Evolutionary conservation across 1,284 basidiomycete species (phyloP).

Genomic region (Ustilago crameri): DNA sequence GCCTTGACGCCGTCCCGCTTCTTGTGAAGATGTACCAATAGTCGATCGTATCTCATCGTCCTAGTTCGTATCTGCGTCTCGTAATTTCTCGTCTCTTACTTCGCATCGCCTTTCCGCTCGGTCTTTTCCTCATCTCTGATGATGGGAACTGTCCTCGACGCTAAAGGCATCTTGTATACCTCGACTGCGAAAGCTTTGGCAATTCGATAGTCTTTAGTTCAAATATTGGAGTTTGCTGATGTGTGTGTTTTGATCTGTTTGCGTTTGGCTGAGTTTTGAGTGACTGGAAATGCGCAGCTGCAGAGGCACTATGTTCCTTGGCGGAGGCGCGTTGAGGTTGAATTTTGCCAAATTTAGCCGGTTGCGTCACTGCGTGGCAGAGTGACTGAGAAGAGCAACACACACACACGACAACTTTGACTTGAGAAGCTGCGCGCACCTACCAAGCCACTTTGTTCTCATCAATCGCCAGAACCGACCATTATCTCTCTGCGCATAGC

Average conservation of each 20-base stretch:
- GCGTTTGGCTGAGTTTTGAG: slow-evolving; percentile 1
- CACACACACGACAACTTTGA: too few relatives aligned
- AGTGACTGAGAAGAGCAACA: too few relatives aligned
- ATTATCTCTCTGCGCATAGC: neutral
- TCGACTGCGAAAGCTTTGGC: slow-evolving; percentile 23
- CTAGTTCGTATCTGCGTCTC: slow-evolving; percentile 11
- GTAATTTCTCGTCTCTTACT: slow-evolving; percentile 20
- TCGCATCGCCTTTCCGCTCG: slow-evolving; percentile 36
- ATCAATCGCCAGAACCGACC: neutral
- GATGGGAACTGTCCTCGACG: slow-evolving; percentile 15
- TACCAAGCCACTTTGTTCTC: neutral
- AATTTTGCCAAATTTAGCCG: too few relatives aligned
- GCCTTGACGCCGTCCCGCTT: slow-evolving; percentile 5
- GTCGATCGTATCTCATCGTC: slow-evolving; percentile 27
- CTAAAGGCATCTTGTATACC: slow-evolving; percentile 43
- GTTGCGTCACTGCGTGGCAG: too few relatives aligned
- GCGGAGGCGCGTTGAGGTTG: neutral
- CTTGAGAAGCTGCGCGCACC: too few relatives aligned
- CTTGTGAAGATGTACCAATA: slow-evolving; percentile 45
- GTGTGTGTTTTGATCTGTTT: neutral
- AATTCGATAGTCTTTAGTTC: slow-evolving; percentile 29
- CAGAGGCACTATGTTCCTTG: neutral
- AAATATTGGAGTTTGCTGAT: slow-evolving; percentile 1
- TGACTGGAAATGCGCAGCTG: neutral
- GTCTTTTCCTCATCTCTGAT: slow-evolving; percentile 1